Evolutionary conservation across 495 filamentous ascomycete species (phyloP).

Genomic region (Penicillium macrosclerotiorum): DNA sequence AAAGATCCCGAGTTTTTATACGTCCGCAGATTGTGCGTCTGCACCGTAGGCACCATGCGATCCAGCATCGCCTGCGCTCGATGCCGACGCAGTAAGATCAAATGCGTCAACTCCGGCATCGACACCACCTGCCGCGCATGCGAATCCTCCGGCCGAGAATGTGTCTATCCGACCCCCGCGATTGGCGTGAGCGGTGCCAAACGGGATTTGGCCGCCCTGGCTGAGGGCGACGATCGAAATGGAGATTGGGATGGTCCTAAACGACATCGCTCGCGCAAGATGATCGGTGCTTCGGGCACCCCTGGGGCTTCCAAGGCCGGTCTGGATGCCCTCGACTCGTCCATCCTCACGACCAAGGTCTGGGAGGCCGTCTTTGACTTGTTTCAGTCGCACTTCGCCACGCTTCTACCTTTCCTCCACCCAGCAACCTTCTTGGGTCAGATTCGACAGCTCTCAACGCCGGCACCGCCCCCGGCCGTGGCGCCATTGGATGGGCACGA

Average conservation of each 20-base stretch:
- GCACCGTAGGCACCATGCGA: slow-evolving; percentile 49
- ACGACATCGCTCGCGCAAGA: slow-evolving; percentile 53
- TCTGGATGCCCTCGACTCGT: slow-evolving; percentile 43
- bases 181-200: slow-evolving; percentile 55
- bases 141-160: slow-evolving; percentile 71
- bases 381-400: slow-evolving; percentile 79
- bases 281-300: slow-evolving; percentile 35
- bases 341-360: slow-evolving; percentile 62
- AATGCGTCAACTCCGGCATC: slow-evolving; percentile 76
- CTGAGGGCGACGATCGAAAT: slow-evolving; percentile 55
- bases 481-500: slow-evolving; percentile 25
- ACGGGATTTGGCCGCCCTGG: slow-evolving; percentile 51
- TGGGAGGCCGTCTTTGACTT: slow-evolving; percentile 73
- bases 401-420: slow-evolving; percentile 80
- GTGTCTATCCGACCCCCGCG: slow-evolving; percentile 67
- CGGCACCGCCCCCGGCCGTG: slow-evolving; percentile 19
- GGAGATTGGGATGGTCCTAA: slow-evolving; percentile 59
- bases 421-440: slow-evolving; percentile 68
- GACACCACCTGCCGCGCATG: slow-evolving; percentile 75
- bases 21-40: slow-evolving; percentile 17
- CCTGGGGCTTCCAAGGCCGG: slow-evolving; percentile 35
- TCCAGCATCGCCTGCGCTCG: slow-evolving; percentile 77
- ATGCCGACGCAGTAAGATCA: slow-evolving; percentile 81
- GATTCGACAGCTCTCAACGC: slow-evolving; percentile 44
- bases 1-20: slow-evolving; percentile 1